Base-by-base conservation (phyloP, 2,329 filamentous ascomycete genomes). In the Diaporthe amygdali region DNA sequence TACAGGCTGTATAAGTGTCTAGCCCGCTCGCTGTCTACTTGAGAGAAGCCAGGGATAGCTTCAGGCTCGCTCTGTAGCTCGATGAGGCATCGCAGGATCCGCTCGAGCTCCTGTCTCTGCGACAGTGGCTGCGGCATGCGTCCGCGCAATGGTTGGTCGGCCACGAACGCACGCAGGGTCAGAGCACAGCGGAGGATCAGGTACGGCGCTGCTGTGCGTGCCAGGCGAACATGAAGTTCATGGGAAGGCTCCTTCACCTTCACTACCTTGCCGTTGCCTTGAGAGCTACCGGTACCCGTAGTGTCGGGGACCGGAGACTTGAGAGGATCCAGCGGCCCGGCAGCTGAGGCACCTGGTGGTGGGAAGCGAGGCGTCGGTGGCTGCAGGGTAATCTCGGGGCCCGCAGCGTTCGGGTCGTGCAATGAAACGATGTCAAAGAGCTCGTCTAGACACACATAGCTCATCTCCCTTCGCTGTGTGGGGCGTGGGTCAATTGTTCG, bases 121-220 rank as follows among this genome's bases (percentile, higher is more conserved):
- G 90, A 92, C 6, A 94, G 85, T 0, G 96, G 96, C 79, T 96
- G 94, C 5, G 96, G 96, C 91, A 97, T 96, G 63, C 91, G 89
- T 0, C 96, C 95, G 17, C 96, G 88, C 25, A 99, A 85, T 0
- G 96, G 95, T 78, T 98, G 96, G 80, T 99, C 96, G 5, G 95
- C 93, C 55, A 97, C 91, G 78, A 97, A 98, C 0, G 92, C 87
- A 69, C 94, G 91, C n/a, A 98, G 83, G 0, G 94, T 91, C 20
- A 97, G 85, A 0, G 93, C 94, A 15, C 93, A 91, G 3, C 96
- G 91, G 2, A 97, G 84, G 54, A 98, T 92, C 3, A 98, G 86
- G 76, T 94, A 96, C 0, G 94, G 94, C 0, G 94, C 92, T 0
- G 92, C 90, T 4, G 92, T 92, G 77, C 91, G 88, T 0, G 96